Percentiles rank a stretch among this genome's conserved stretches.
Evolutionary conservation across 768 basidiomycete genomes (phyloP).

Genomic region (Kwoniella bestiolae): DNA sequence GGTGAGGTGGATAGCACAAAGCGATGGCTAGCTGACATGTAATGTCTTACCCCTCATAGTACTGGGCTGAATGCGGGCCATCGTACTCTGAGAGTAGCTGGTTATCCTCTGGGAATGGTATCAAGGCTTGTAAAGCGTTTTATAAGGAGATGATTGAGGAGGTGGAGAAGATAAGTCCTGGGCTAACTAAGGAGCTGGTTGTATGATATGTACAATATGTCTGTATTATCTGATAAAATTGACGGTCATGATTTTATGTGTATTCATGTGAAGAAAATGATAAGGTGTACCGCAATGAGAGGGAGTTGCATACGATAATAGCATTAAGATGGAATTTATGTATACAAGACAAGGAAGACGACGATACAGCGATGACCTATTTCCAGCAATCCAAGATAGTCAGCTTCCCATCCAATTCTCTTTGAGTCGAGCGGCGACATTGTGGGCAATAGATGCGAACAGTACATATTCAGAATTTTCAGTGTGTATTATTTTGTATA

Average conservation of each 20-base stretch:
- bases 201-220: not conserved
- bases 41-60: conserved; percentile 1
- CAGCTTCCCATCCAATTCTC: too few relatives aligned
- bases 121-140: conserved; percentile 16
- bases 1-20: too few relatives aligned
- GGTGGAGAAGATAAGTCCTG: conserved; percentile 21
- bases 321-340: too few relatives aligned
- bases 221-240: not conserved
- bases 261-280: not conserved
- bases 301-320: too few relatives aligned
- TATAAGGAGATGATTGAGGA: conserved; percentile 18
- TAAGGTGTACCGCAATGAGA: too few relatives aligned
- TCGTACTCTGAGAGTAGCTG: conserved; percentile 16
- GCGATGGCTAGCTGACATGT: too few relatives aligned
- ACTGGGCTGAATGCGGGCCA: conserved; percentile 29
- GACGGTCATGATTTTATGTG: not conserved
- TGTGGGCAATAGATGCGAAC: too few relatives aligned
- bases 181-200: conserved; percentile 6
- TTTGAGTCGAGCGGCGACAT: too few relatives aligned
- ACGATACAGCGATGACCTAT: too few relatives aligned
- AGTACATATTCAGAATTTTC: conserved; percentile 24
- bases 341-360: too few relatives aligned
- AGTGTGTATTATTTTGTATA: conserved; percentile 26
- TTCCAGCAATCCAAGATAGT: too few relatives aligned
- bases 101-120: conserved; percentile 14